phyloP scores from a whole-genome alignment of 140 eudicot genomes.

The Senecio squalidus region DNA sequence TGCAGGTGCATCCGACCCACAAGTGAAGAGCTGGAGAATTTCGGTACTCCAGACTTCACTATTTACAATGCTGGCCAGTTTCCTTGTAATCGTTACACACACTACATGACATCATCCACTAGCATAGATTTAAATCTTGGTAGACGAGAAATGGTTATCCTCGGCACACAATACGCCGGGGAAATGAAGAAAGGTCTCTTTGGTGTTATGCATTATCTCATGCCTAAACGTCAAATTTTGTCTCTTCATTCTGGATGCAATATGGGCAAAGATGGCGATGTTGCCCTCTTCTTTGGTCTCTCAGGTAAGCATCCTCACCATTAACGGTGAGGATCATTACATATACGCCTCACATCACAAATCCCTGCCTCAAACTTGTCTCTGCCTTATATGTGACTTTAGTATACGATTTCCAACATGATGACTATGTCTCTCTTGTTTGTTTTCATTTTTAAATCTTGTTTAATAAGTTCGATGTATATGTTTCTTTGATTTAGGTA shows the following conservation, averaged over 20 bases:
- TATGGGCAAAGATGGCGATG: conserved; percentile 93
- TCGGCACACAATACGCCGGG: conserved; percentile 99
- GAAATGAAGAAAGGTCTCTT: conserved; percentile 99
- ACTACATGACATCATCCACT: conserved; percentile 99
- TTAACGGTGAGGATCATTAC: conserved; percentile 24
- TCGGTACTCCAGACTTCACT: conserved; percentile 99
- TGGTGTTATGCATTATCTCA: conserved; percentile 96
- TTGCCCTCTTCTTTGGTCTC: conserved; percentile 97
- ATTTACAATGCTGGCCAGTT: conserved; percentile 98
- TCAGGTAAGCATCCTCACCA: conserved; percentile 54
- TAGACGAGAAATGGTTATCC: conserved; percentile 97
- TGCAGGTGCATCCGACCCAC: conserved; percentile 99
- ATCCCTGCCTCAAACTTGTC: conserved; percentile 22
- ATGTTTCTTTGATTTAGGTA: conserved; percentile 40
- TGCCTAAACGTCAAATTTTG: conserved; percentile 95
- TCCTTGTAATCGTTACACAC: conserved; percentile 99
- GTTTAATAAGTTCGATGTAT: background rate
- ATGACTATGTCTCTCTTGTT: background rate
- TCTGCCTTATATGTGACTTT: conserved; percentile 13
- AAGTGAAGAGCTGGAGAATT: conserved; percentile 96
- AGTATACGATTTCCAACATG: no score
- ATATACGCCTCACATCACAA: conserved; percentile 29
- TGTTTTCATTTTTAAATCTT: background rate
- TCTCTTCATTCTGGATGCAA: conserved; percentile 99
- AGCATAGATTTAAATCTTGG: conserved; percentile 94